phyloP scores from a whole-genome alignment of 495 filamentous ascomycete species.

The Hypoxylon trugodes region DNA sequence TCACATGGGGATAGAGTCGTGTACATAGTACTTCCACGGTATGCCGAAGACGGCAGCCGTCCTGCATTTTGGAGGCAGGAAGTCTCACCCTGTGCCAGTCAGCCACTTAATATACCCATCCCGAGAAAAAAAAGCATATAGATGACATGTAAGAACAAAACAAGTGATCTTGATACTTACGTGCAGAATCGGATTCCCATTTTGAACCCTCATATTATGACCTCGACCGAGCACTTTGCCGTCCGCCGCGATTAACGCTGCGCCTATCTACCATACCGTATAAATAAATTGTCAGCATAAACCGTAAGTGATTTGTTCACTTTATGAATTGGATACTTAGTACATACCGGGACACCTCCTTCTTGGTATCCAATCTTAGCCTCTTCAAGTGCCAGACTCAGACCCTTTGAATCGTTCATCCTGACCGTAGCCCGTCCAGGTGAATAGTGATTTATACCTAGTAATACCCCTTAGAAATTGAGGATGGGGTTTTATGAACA shows the following conservation, averaged over 20 bases:
- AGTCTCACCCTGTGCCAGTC: constrained; percentile 72
- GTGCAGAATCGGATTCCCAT: constrained; percentile 76
- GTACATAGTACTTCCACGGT: constrained; percentile 80
- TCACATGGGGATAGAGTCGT: constrained; percentile 88
- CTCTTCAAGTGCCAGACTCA: constrained; percentile 77
- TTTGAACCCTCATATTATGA: constrained; percentile 84
- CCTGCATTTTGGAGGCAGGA: constrained; percentile 81
- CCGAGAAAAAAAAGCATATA: background rate
- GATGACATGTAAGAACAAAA: background rate
- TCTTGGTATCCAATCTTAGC: constrained; percentile 72
- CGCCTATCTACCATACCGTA: constrained; percentile 70
- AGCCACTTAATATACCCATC: no score
- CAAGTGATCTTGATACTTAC: constrained; percentile 54
- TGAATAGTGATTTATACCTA: no score
- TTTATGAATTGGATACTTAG: background rate
- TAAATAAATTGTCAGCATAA: background rate
- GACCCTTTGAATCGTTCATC: constrained; percentile 64
- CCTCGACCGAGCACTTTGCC: constrained; percentile 81
- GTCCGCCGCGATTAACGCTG: constrained; percentile 72
- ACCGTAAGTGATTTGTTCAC: no score
- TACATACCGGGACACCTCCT: constrained; percentile 73
- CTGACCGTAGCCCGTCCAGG: background rate
- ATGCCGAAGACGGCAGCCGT: constrained; percentile 74
- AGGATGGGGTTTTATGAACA: background rate
- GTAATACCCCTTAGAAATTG: no score